A percentile compares a stretch with the other conserved stretches of the same genome.
Conservation (phyloP, 345 rosid genomes). For the Adansonia digitata region DNA sequence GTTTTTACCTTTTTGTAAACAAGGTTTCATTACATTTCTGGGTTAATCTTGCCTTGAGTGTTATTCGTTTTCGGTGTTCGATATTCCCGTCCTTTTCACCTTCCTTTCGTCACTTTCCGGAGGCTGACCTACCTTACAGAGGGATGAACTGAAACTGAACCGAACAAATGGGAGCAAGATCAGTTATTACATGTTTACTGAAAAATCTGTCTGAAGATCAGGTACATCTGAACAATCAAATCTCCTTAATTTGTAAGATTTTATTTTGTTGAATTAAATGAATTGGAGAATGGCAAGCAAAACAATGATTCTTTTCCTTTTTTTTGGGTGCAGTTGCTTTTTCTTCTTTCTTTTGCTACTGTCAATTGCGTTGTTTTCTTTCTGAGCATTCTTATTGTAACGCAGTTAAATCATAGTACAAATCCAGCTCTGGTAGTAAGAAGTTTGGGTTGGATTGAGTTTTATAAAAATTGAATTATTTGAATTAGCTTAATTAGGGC, state of each 20-base stretch:
- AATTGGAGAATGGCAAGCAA: too few species aligned
- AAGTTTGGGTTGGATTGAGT: too few species aligned
- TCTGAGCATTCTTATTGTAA: neutral
- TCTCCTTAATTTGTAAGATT: neutral
- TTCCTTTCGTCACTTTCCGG: neutral
- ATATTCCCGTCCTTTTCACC: neutral
- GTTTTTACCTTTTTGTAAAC: neutral
- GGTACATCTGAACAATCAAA: neutral
- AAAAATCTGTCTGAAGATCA: neutral
- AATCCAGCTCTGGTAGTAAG: too few species aligned
- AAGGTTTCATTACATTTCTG: neutral
- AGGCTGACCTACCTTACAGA: neutral
- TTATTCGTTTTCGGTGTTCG: neutral
- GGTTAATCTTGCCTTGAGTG: neutral
- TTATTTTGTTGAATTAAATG: neutral
- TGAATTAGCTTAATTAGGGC: too few species aligned
- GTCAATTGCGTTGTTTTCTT: neutral
- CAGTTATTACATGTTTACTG: neutral
- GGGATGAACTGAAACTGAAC: neutral
- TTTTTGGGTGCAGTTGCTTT: too few species aligned
- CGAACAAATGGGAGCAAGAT: neutral
- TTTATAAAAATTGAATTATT: too few species aligned
- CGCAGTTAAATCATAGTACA: too few species aligned
- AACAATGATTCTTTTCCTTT: too few species aligned
- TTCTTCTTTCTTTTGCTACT: neutral